A percentile compares a stretch with the other conserved stretches of the same genome.
Conservation (phyloP, 2,329 filamentous ascomycete genomes). For the Emmonsia crescens region DNA sequence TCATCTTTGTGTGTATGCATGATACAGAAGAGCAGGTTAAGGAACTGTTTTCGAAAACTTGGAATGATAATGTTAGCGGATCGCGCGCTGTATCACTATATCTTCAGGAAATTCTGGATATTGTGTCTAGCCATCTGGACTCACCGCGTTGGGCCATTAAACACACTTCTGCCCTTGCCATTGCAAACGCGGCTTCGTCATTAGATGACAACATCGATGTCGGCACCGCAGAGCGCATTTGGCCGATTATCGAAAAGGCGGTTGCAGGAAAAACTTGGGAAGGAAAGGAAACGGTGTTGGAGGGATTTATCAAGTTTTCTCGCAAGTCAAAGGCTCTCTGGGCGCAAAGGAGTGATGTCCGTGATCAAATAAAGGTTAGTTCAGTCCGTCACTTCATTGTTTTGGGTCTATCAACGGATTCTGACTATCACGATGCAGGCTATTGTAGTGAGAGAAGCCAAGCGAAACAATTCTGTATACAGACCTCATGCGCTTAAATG, state of each 20-base stretch:
- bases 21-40: constrained; percentile 71
- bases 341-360: constrained; percentile 47
- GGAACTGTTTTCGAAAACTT: constrained; percentile 72
- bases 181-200: constrained; percentile 61
- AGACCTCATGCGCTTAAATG: constrained; percentile 62
- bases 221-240: constrained; percentile 53
- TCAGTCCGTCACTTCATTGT: background rate
- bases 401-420: constrained; percentile 9
- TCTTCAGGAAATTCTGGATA: constrained; percentile 63
- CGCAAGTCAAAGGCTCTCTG: constrained; percentile 51
- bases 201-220: constrained; percentile 49
- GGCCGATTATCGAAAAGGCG: constrained; percentile 74
- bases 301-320: constrained; percentile 68
- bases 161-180: constrained; percentile 71
- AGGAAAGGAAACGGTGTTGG: constrained; percentile 76
- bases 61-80: constrained; percentile 83
- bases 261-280: constrained; percentile 83
- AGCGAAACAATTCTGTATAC: constrained; percentile 80
- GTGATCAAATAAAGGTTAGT: constrained; percentile 56
- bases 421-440: constrained; percentile 30
- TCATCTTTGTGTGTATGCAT: constrained; percentile 78
- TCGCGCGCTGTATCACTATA: constrained; percentile 72
- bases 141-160: constrained; percentile 83
- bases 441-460: constrained; percentile 73
- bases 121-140: constrained; percentile 59